Evolutionary conservation across 2,329 filamentous ascomycete species (phyloP).

Genomic region (Helotiales sp.): DNA sequence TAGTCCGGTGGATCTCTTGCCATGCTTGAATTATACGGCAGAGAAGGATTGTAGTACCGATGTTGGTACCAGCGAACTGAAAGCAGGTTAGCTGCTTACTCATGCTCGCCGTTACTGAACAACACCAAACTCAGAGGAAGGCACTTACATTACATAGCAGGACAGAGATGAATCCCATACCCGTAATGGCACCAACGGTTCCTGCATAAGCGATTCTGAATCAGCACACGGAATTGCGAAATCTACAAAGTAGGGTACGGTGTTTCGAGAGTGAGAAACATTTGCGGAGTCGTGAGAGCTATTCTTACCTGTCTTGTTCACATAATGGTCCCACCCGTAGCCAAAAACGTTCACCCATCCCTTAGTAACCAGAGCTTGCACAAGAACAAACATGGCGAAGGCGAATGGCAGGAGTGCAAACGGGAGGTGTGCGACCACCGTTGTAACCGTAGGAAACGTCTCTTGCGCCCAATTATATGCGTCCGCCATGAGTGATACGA

Average conservation of each 20-base stretch:
- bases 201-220: too few species aligned
- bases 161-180: conserved; percentile 72
- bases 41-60: conserved; percentile 72
- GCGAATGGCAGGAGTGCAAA: conserved; percentile 70
- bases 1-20: conserved; percentile 56
- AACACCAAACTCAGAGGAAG: not conserved
- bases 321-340: conserved; percentile 73
- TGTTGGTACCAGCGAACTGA: conserved; percentile 76
- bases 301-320: conserved; percentile 64
- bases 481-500: conserved; percentile 50
- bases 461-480: conserved; percentile 61
- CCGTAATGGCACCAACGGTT: conserved; percentile 65
- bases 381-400: conserved; percentile 73
- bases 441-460: conserved; percentile 69
- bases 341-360: conserved; percentile 75
- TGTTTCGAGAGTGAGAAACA: too few species aligned
- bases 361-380: conserved; percentile 70
- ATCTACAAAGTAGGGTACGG: too few species aligned
- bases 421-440: conserved; percentile 65
- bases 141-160: conserved; percentile 69
- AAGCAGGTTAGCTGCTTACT: conserved; percentile 14
- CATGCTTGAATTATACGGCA: conserved; percentile 70
- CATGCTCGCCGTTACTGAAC: not conserved
- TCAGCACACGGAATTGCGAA: too few species aligned
- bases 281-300: too few species aligned